These are phyloP conservation scores for Zarea fungicola DNA, from an alignment of 2,329 filamentous ascomycete species.

Conservation along the genomic window DNA sequence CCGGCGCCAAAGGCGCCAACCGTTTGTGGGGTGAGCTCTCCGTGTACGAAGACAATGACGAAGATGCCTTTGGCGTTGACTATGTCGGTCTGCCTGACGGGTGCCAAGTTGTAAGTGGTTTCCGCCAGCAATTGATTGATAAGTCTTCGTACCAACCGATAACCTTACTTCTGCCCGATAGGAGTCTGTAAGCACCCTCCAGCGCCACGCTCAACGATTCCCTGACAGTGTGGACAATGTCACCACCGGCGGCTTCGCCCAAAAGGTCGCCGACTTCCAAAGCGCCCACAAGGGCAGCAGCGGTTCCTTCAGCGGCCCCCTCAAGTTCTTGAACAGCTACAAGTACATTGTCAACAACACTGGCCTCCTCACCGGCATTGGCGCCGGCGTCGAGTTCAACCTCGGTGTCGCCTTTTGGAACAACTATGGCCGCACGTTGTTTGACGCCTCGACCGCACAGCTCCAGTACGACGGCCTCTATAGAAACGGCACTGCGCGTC, in stretches of 20 bases:
- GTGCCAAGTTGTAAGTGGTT: slow-evolving; percentile 30
- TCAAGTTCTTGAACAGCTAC: slow-evolving; percentile 50
- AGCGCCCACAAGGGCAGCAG: slow-evolving; percentile 28
- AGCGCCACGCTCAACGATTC: slow-evolving; percentile 51
- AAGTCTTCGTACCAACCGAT: neutral
- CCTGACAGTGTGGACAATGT: slow-evolving; percentile 42
- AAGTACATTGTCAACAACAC: slow-evolving; percentile 37
- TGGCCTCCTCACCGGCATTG: slow-evolving; percentile 41
- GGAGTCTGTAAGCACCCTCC: slow-evolving; percentile 47
- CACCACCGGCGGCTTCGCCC: slow-evolving; percentile 43
- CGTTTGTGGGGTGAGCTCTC: slow-evolving; percentile 41
- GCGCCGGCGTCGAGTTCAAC: slow-evolving; percentile 44
- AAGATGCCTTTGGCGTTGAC: slow-evolving; percentile 40
- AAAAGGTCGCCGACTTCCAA: slow-evolving; percentile 42
- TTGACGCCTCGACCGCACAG: slow-evolving; percentile 42
- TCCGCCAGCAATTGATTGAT: neutral
- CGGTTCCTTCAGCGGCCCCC: slow-evolving; percentile 34
- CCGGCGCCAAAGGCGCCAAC: slow-evolving; percentile 25
- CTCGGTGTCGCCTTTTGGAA: slow-evolving; percentile 49
- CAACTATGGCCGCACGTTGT: slow-evolving; percentile 48
- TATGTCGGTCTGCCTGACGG: slow-evolving; percentile 43
- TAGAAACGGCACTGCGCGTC: slow-evolving; percentile 38
- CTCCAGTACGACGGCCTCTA: slow-evolving; percentile 41
- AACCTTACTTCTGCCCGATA: neutral
- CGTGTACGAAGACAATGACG: slow-evolving; percentile 41